Percentiles rank a stretch among this genome's conserved stretches.
Evolutionary conservation across 2,329 filamentous ascomycete species (phyloP).

Genomic region (Onygenales sp.): DNA sequence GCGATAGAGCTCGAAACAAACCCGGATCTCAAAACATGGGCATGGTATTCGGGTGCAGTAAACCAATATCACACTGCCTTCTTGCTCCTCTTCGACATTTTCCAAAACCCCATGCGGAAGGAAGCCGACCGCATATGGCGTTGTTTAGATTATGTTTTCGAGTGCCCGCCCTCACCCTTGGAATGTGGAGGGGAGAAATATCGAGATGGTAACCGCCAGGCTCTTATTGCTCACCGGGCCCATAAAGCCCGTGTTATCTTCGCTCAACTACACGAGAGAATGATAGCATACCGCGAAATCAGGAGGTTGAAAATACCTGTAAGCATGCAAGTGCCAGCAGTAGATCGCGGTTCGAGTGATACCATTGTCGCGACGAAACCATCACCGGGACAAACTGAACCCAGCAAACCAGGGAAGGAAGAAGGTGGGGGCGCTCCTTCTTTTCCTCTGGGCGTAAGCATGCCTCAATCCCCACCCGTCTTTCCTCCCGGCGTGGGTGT

Average conservation of each 20-base stretch:
- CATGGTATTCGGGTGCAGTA: conserved; percentile 62
- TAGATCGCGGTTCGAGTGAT: background rate
- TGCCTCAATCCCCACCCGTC: background rate
- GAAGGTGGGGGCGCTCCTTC: background rate
- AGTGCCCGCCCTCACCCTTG: conserved; percentile 40
- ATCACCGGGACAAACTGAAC: background rate
- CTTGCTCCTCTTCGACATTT: conserved; percentile 59
- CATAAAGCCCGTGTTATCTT: conserved; percentile 55
- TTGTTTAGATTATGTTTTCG: conserved; percentile 64
- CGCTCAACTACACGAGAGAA: conserved; percentile 47
- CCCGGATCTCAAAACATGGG: conserved; percentile 48
- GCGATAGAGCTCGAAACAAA: conserved; percentile 46
- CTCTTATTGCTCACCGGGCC: conserved; percentile 26
- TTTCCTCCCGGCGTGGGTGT: background rate
- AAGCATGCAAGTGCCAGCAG: conserved; percentile 7
- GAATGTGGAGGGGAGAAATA: conserved; percentile 21
- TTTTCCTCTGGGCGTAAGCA: background rate
- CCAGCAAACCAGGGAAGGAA: background rate
- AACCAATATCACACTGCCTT: conserved; percentile 65
- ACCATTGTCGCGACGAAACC: background rate
- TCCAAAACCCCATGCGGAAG: conserved; percentile 46
- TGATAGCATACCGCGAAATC: conserved; percentile 20
- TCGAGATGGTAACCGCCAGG: conserved; percentile 7
- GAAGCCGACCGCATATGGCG: conserved; percentile 60
- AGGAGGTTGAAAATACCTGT: conserved; percentile 19